phyloP scores from a whole-genome alignment of 805 yeast species.

The Naumovozyma baii region DNA sequence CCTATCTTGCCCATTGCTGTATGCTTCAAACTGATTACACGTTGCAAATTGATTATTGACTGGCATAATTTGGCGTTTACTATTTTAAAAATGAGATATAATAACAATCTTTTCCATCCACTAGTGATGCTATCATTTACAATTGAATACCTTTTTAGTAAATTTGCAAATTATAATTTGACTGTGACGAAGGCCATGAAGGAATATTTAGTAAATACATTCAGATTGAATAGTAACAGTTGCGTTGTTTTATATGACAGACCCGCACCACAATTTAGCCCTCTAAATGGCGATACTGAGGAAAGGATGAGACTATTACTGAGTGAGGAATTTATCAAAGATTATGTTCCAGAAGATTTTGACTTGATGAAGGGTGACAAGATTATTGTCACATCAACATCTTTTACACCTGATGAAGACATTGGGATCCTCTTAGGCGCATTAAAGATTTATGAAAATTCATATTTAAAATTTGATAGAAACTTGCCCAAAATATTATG shows the following conservation, averaged over 20 bases:
- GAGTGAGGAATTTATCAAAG: conserved; percentile 27
- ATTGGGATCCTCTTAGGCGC: conserved; percentile 61
- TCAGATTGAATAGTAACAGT: conserved; percentile 40
- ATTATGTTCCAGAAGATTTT: conserved; percentile 29
- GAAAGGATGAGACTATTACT: conserved; percentile 14
- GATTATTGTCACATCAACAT: conserved; percentile 77
- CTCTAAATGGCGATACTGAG: conserved; percentile 28
- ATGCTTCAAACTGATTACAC: conserved; percentile 40
- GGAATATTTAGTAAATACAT: conserved; percentile 43
- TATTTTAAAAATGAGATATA: conserved; percentile 58
- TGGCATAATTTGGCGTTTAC: conserved; percentile 95
- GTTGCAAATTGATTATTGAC: conserved; percentile 66
- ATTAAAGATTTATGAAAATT: conserved; percentile 46
- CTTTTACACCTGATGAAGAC: conserved; percentile 95
- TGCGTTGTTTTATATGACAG: conserved; percentile 73
- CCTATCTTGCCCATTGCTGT: conserved; percentile 67
- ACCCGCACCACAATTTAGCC: conserved; percentile 62
- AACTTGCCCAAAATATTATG: conserved; percentile 44
- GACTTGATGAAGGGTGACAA: conserved; percentile 37
- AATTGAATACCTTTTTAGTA: conserved; percentile 58
- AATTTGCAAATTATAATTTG: conserved; percentile 58
- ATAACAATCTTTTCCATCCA: conserved; percentile 42
- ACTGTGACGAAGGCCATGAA: conserved; percentile 77
- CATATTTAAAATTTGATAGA: conserved; percentile 17
- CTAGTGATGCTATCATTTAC: conserved; percentile 48